Evolutionary conservation across 2,329 filamentous ascomycete species (phyloP).

Genomic region (Trichophyton schoenleinii): DNA sequence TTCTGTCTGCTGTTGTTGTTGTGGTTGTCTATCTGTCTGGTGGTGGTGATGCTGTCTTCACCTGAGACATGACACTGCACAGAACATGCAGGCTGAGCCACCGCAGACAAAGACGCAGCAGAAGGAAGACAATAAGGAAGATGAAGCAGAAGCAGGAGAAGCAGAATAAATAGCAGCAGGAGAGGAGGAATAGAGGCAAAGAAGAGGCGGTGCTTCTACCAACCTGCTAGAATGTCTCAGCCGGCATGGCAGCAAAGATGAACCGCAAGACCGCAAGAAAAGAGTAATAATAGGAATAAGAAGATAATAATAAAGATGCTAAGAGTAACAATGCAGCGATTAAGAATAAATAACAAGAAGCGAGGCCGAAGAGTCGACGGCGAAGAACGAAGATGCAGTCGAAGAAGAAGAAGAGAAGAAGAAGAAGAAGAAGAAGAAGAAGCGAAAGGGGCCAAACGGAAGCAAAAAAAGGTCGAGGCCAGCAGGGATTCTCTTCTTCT

Average conservation of each 20-base stretch:
- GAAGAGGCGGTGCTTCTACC: not conserved
- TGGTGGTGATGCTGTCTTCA: not conserved
- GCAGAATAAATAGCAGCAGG: not conserved
- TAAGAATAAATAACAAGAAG: too few relatives aligned
- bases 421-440: too few relatives aligned
- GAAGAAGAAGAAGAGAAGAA: too few relatives aligned
- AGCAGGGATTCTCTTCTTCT: too few relatives aligned
- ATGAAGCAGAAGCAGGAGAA: not conserved
- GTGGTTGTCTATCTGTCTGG: not conserved
- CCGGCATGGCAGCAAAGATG: not conserved
- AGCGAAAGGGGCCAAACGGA: too few relatives aligned
- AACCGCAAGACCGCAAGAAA: not conserved
- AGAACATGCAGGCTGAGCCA: not conserved
- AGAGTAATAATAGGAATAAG: too few relatives aligned
- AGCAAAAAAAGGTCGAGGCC: too few relatives aligned
- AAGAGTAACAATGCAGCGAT: too few relatives aligned
- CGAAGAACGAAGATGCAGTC: too few relatives aligned
- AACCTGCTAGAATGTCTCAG: constrained; percentile 1
- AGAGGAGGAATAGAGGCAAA: not conserved
- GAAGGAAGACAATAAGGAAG: not conserved
- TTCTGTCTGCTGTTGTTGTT: not conserved
- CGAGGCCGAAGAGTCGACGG: too few relatives aligned
- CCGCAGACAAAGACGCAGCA: not conserved
- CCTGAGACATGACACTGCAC: not conserved
- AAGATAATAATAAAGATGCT: too few relatives aligned